Evolutionary conservation across 371 early-diverging fungal species (phyloP).

Genomic region (Actinomortierella ambigua): DNA sequence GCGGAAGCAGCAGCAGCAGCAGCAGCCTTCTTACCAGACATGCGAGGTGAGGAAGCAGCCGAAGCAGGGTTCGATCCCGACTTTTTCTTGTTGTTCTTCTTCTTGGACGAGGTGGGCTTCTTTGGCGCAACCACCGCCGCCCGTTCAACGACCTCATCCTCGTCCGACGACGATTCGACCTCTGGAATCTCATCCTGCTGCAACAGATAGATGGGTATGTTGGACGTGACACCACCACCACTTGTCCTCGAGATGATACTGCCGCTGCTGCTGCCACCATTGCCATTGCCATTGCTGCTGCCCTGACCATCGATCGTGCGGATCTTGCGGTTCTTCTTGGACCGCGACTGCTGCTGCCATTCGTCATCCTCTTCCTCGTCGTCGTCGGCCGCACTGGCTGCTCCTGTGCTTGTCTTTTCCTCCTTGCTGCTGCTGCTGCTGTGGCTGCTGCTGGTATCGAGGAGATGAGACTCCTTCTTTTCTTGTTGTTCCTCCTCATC

Average conservation of each 20-base stretch:
- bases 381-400: conserved; percentile 15
- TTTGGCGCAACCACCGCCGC: conserved; percentile 9
- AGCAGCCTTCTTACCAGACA: conserved; percentile 36
- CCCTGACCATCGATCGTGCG: too few relatives aligned
- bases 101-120: conserved; percentile 23
- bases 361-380: conserved; percentile 33
- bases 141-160: conserved; percentile 14
- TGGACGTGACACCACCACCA: conserved; percentile 23
- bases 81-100: conserved; percentile 33
- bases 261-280: too few relatives aligned
- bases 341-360: conserved; percentile 46
- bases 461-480: too few relatives aligned
- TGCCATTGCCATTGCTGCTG: too few relatives aligned
- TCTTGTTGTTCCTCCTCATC: background rate
- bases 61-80: conserved; percentile 21
- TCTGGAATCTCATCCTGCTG: conserved; percentile 32
- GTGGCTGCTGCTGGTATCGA: background rate
- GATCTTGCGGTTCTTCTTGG: conserved; percentile 47
- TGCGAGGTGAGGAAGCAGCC: conserved; percentile 35
- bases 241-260: too few relatives aligned
- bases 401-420: conserved; percentile 16
- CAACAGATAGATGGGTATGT: conserved; percentile 43
- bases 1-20: conserved; percentile 12
- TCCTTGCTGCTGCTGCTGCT: conserved; percentile 10
- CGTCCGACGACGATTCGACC: conserved; percentile 16